Conservation (phyloP, 2,329 filamentous ascomycete genomes). For the Talaromyces sp. region DNA sequence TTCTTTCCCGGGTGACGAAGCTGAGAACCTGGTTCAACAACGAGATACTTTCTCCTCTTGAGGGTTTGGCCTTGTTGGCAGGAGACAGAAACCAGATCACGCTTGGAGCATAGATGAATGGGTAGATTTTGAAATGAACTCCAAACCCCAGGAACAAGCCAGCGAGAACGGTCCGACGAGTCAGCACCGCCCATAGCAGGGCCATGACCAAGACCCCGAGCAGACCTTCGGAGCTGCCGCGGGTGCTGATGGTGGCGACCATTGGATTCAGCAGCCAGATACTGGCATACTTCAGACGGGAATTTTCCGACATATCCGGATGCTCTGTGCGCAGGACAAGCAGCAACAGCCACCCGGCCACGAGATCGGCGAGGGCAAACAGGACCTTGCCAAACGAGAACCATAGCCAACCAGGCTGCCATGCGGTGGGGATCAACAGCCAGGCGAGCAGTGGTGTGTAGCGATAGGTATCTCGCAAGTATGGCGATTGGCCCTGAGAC, state of each 20-base stretch:
- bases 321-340: conserved; percentile 46
- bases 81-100: conserved; percentile 40
- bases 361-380: conserved; percentile 77
- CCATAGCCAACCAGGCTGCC: conserved; percentile 48
- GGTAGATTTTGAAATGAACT: conserved; percentile 98
- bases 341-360: conserved; percentile 76
- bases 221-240: conserved; percentile 88
- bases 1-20: conserved; percentile 36
- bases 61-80: not conserved
- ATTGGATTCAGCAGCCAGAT: conserved; percentile 97
- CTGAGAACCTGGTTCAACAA: conserved; percentile 17
- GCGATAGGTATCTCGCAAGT: conserved; percentile 87
- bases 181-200: conserved; percentile 75
- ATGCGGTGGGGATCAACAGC: conserved; percentile 77
- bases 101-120: conserved; percentile 82
- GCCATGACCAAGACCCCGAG: conserved; percentile 79
- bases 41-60: not conserved
- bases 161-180: conserved; percentile 58
- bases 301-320: conserved; percentile 41
- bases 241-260: conserved; percentile 94
- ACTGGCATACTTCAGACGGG: conserved; percentile 70
- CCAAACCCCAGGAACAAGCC: conserved; percentile 73
- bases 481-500: conserved; percentile 66
- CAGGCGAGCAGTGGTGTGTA: conserved; percentile 94
- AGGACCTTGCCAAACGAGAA: conserved; percentile 85